Percentiles rank a stretch among this genome's conserved stretches.
phyloP scores from a whole-genome alignment of 2,329 filamentous ascomycete genomes.

The Bipolaris zeicola region DNA sequence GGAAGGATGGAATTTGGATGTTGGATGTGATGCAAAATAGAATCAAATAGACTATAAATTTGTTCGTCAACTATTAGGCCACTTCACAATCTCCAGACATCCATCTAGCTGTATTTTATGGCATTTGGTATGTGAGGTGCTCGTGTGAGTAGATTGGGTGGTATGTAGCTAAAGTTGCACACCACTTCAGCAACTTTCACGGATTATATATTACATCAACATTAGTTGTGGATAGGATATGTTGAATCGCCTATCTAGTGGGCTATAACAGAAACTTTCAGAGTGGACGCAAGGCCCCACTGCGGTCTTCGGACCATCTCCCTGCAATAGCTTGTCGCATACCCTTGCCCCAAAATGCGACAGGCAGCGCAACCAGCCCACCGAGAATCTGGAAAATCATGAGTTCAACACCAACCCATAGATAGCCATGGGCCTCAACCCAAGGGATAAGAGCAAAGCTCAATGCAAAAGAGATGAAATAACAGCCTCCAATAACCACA shows the following conservation, averaged over 20 bases:
- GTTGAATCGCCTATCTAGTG: not conserved
- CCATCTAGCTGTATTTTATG: no score
- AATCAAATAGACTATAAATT: not conserved
- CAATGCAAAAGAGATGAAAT: constrained; percentile 29
- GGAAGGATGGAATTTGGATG: no score
- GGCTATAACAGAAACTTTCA: not conserved
- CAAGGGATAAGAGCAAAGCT: constrained; percentile 33
- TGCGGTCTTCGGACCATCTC: constrained; percentile 32
- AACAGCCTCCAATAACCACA: constrained; percentile 32
- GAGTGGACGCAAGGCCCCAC: constrained; percentile 37
- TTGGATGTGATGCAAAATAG: not conserved
- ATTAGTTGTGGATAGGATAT: no score
- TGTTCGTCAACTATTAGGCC: not conserved
- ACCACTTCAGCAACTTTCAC: no score
- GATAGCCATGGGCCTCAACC: constrained; percentile 32
- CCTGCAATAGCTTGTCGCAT: constrained; percentile 36
- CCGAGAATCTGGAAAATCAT: constrained; percentile 42
- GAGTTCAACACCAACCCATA: constrained; percentile 44
- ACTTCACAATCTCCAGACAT: no score
- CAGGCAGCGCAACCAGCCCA: constrained; percentile 33
- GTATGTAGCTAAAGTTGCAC: no score
- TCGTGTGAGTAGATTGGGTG: no score
- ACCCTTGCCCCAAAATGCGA: constrained; percentile 42
- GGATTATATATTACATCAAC: no score
- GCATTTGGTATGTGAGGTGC: not conserved